Evolutionary conservation across 306 rosid species (phyloP).

Genomic region (Glycine soja): DNA sequence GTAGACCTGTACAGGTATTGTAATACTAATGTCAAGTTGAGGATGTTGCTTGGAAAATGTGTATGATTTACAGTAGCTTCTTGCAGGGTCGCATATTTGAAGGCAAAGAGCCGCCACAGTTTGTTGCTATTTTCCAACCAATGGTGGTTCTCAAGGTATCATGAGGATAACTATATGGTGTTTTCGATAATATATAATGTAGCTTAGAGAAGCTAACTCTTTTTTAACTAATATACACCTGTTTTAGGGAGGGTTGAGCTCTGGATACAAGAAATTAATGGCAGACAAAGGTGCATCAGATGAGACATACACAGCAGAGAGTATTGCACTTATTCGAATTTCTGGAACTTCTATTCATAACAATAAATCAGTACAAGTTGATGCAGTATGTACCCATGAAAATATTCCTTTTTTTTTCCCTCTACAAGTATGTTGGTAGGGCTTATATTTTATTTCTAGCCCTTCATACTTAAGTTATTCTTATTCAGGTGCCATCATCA

Average conservation of each 20-base stretch:
- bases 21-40: constrained; percentile 42
- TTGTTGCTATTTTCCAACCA: constrained; percentile 91
- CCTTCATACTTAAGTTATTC: constrained; percentile 34
- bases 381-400: constrained; percentile 63
- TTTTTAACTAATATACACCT: constrained; percentile 37
- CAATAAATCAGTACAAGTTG: constrained; percentile 88
- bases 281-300: constrained; percentile 71
- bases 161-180: constrained; percentile 25
- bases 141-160: constrained; percentile 90
- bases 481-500: constrained; percentile 85
- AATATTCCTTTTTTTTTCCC: constrained; percentile 26
- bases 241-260: constrained; percentile 93
- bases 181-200: constrained; percentile 19
- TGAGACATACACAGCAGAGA: constrained; percentile 79
- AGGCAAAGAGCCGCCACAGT: constrained; percentile 92
- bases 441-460: constrained; percentile 12
- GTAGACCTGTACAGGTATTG: constrained; percentile 93
- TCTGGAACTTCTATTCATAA: constrained; percentile 80
- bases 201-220: constrained; percentile 20
- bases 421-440: constrained; percentile 25
- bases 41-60: constrained; percentile 37
- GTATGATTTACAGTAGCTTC: constrained; percentile 45
- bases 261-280: constrained; percentile 68
- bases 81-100: constrained; percentile 86
- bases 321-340: constrained; percentile 73